Conservation (phyloP, 2,329 filamentous ascomycete species). For the Iodosphaeria phyllophila region DNA sequence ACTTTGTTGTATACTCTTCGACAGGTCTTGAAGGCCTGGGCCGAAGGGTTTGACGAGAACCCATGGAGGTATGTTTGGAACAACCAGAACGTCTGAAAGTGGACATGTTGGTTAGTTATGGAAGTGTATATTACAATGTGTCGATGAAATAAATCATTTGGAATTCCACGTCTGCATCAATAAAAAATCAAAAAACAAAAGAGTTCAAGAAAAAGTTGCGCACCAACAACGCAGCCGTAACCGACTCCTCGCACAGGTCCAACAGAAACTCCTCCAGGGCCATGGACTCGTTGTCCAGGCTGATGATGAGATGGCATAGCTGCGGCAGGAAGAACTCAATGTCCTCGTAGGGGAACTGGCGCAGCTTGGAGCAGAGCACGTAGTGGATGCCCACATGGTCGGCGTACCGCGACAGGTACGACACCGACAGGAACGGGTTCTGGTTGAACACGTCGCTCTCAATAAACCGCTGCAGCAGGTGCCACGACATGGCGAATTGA, state of each 20-base stretch:
- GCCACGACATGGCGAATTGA: conserved; percentile 50
- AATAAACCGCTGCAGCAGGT: conserved; percentile 77
- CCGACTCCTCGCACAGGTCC: conserved; percentile 73
- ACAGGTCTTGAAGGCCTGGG: conserved; percentile 64
- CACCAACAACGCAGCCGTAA: conserved; percentile 68
- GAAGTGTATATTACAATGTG: no score
- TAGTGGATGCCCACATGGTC: conserved; percentile 83
- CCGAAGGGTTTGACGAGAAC: conserved; percentile 55
- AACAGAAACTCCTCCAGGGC: conserved; percentile 74
- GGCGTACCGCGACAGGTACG: conserved; percentile 79
- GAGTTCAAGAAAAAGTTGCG: no score
- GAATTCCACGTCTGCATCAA: no score
- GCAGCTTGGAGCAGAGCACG: conserved; percentile 73
- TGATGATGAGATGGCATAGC: conserved; percentile 75
- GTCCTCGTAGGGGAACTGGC: conserved; percentile 77
- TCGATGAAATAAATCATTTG: no score
- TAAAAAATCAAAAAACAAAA: no score
- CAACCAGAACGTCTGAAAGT: conserved; percentile 63
- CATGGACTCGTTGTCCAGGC: conserved; percentile 82
- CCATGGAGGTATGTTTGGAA: conserved; percentile 80
- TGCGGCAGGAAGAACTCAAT: conserved; percentile 85
- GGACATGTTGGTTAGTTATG: no score
- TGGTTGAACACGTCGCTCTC: conserved; percentile 90
- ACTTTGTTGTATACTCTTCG: conserved; percentile 75
- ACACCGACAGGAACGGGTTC: conserved; percentile 74